phyloP scores from a whole-genome alignment of 108 stramenopile genomes.

The Licmophora abbreviata region DNA sequence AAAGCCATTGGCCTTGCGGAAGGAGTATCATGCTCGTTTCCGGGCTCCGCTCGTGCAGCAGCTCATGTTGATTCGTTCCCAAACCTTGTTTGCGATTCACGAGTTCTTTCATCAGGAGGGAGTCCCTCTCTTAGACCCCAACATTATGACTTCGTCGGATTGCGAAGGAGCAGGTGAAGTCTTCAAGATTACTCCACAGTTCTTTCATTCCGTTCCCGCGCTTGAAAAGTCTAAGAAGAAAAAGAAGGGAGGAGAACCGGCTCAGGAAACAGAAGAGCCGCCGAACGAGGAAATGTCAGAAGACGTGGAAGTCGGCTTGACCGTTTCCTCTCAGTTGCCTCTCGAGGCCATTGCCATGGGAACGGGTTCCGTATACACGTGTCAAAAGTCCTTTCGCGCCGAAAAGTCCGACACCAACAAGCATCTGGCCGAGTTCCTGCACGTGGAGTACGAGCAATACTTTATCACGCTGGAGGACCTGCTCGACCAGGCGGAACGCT shows the following conservation, averaged over 20 bases:
- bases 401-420: constrained; percentile 93
- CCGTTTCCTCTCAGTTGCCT: constrained; percentile 91
- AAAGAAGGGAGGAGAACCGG: constrained; percentile 14
- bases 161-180: constrained; percentile 97
- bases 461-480: constrained; percentile 79
- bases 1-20: constrained; percentile 41
- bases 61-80: constrained; percentile 79
- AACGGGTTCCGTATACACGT: constrained; percentile 91
- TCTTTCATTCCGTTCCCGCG: constrained; percentile 1
- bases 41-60: constrained; percentile 44
- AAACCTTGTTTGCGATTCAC: constrained; percentile 81
- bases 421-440: constrained; percentile 93
- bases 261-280: constrained; percentile 30
- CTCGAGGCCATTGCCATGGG: constrained; percentile 91
- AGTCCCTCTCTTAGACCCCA: constrained; percentile 81
- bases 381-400: constrained; percentile 90
- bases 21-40: constrained; percentile 44
- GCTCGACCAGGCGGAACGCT: constrained; percentile 90
- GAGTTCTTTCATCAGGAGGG: constrained; percentile 77
- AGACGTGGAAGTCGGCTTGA: constrained; percentile 47
- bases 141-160: constrained; percentile 80
- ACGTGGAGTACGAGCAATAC: constrained; percentile 92
- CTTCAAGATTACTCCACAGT: constrained; percentile 66
- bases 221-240: constrained; percentile 1
- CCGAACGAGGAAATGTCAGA: constrained; percentile 14